Percentiles rank a stretch among this genome's conserved stretches.
Evolutionary conservation across 305 asterid genomes (phyloP).

Genomic region (Withania somnifera): DNA sequence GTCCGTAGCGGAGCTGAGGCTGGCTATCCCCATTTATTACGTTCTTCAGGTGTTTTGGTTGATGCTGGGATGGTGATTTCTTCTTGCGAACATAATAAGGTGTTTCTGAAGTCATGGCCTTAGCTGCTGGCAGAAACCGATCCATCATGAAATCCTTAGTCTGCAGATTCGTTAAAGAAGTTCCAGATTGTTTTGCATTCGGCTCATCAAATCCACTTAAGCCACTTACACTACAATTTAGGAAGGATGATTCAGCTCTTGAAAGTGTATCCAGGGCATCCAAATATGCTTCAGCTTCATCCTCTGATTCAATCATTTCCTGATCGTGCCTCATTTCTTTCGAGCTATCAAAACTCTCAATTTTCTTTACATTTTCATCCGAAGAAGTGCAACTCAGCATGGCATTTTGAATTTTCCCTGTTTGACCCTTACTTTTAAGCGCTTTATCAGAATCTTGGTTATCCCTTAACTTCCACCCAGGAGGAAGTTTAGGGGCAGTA

Average conservation of each 20-base stretch:
- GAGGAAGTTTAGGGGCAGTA: conserved; percentile 55
- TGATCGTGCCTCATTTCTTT: conserved; percentile 3
- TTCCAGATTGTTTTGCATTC: conserved; percentile 19
- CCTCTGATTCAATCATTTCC: conserved; percentile 30
- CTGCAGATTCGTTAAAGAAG: conserved; percentile 21
- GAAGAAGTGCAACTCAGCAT: neutral
- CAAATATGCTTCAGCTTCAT: conserved; percentile 38
- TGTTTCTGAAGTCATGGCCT: conserved; percentile 62
- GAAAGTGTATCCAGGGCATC: conserved; percentile 80
- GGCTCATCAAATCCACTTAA: conserved; percentile 42
- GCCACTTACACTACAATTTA: conserved; percentile 70
- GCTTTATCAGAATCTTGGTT: conserved; percentile 19
- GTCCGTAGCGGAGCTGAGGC: conserved; percentile 68
- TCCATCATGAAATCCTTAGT: conserved; percentile 70
- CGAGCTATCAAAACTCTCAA: conserved; percentile 14
- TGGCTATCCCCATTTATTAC: conserved; percentile 20
- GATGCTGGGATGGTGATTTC: conserved; percentile 26
- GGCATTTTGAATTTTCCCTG: neutral
- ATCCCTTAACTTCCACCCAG: conserved; percentile 36
- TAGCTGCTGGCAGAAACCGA: conserved; percentile 91
- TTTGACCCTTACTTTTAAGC: too few relatives aligned
- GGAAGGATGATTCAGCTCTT: conserved; percentile 47
- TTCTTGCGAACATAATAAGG: conserved; percentile 48
- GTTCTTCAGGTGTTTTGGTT: conserved; percentile 25
- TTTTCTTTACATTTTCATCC: conserved; percentile 11